Base-by-base conservation (phyloP, 2,329 filamentous ascomycete species). In the Bisporella sp. region DNA sequence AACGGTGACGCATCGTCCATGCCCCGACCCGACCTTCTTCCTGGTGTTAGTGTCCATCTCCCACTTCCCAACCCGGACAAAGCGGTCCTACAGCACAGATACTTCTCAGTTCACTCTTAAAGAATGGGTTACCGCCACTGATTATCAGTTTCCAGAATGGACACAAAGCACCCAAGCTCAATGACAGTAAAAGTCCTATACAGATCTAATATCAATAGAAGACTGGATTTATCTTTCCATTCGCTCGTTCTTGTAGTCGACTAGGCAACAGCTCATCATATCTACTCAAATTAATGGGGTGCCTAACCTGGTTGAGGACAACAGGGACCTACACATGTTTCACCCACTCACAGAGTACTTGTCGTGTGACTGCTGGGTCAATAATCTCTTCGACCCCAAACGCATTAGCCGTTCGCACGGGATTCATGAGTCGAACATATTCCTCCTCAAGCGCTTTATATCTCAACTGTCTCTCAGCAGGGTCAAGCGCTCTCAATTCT, bases 371-470 rank as follows among this genome's bases (percentile, higher is more conserved):
- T 32, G 76, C 77, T 4, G 80, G 81, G 65, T 84, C 81, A 40
- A 84, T 77, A 43, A 84, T 83, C 62, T 84, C 81, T 64, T 84
- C 79, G 0, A 84, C 71, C 0, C 77, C 77, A 64, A 84, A 84
- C 8, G 74, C 73, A 65, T 83, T 82, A 9, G 81, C 81, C 4
- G 79, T 83, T 12, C 81, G 67, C 1, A 84, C 77, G 0, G 81
- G 81, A 56, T 83, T 85, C 77, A 84, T 83, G 55, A 84, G 59
- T 28, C 79, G 68, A 35, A 71, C 66, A 61, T 84, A 84, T 62
- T 82, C 78, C 29, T 77, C 72, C 42, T 83, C 76, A 32, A 85
- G 56, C 58, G 81, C 75, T 40, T 71, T 68, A 55, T 82, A 84
- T 41, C 73, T 63, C 54, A 71, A 71, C 13, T 71, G 72, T 54